These are phyloP conservation scores for Mycena rosella DNA, from an alignment of 768 basidiomycete species.

Conservation along the genomic window DNA sequence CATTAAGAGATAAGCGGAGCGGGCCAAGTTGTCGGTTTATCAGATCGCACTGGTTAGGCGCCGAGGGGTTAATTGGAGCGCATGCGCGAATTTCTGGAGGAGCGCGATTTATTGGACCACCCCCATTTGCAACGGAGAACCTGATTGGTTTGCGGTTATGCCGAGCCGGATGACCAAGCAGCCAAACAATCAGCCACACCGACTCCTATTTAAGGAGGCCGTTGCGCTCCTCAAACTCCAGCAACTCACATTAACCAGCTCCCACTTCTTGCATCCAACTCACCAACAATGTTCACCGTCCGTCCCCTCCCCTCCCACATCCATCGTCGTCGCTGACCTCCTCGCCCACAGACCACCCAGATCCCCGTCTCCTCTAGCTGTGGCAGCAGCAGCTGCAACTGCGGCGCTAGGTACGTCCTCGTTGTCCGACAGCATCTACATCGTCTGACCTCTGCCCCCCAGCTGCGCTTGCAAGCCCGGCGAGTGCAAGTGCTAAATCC, in stretches of 20 bases:
- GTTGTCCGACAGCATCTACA: not conserved
- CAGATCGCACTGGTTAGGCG: not conserved
- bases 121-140: too few relatives aligned
- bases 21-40: slow-evolving; percentile 16
- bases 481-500: slow-evolving; percentile 73
- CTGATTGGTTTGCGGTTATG: too few relatives aligned
- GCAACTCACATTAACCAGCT: slow-evolving; percentile 29
- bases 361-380: slow-evolving; percentile 60
- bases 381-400: slow-evolving; percentile 62
- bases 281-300: slow-evolving; percentile 55
- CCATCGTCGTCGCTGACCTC: slow-evolving; percentile 7
- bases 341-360: slow-evolving; percentile 46
- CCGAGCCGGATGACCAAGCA: slow-evolving; percentile 5
- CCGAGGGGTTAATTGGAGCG: too few relatives aligned
- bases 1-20: slow-evolving; percentile 9
- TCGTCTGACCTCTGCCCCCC: slow-evolving; percentile 11
- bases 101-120: too few relatives aligned
- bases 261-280: slow-evolving; percentile 23
- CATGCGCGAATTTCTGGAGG: too few relatives aligned
- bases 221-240: slow-evolving; percentile 21
- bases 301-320: slow-evolving; percentile 35
- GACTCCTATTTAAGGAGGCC: too few relatives aligned
- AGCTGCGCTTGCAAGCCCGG: slow-evolving; percentile 69
- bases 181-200: not conserved
- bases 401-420: slow-evolving; percentile 59